Evolutionary conservation across 2,329 filamentous ascomycete genomes (phyloP).

Genomic region (Diaporthe citri): DNA sequence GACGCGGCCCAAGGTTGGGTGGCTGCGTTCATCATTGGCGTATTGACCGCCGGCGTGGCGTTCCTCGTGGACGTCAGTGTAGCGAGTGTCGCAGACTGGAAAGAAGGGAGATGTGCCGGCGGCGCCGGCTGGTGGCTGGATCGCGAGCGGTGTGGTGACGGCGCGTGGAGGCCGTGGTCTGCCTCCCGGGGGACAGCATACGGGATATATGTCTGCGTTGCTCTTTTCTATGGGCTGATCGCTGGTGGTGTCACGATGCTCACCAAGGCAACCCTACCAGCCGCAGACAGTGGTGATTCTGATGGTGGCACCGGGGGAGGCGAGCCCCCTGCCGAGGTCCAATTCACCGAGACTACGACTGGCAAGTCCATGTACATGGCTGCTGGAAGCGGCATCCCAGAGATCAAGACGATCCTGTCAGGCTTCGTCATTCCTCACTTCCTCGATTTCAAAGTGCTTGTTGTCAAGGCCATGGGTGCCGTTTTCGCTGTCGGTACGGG

Average conservation of each 20-base stretch:
- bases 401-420: conserved; percentile 72
- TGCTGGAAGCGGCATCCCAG: conserved; percentile 69
- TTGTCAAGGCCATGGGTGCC: conserved; percentile 70
- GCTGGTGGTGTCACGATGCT: conserved; percentile 46
- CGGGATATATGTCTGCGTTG: conserved; percentile 45
- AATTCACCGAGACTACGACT: conserved; percentile 41
- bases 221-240: conserved; percentile 45
- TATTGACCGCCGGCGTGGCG: conserved; percentile 66
- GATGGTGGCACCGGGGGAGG: conserved; percentile 2
- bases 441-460: conserved; percentile 65
- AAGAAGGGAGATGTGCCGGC: conserved; percentile 63
- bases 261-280: conserved; percentile 61
- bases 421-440: conserved; percentile 72
- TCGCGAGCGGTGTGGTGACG: conserved; percentile 63
- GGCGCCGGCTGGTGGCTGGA: conserved; percentile 56
- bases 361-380: conserved; percentile 71
- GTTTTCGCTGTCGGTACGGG: conserved; percentile 70
- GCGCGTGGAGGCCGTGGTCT: conserved; percentile 59
- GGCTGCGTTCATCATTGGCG: conserved; percentile 64
- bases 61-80: conserved; percentile 65
- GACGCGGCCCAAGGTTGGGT: conserved; percentile 68
- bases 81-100: conserved; percentile 68
- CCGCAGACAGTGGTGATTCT: conserved; percentile 46
- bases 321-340: background rate
- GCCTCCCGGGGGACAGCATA: conserved; percentile 43